Percentiles rank a stretch among this genome's conserved stretches.
Conservation (phyloP, 2,329 filamentous ascomycete genomes). For the Aspergillus pseudoviridinutans region DNA sequence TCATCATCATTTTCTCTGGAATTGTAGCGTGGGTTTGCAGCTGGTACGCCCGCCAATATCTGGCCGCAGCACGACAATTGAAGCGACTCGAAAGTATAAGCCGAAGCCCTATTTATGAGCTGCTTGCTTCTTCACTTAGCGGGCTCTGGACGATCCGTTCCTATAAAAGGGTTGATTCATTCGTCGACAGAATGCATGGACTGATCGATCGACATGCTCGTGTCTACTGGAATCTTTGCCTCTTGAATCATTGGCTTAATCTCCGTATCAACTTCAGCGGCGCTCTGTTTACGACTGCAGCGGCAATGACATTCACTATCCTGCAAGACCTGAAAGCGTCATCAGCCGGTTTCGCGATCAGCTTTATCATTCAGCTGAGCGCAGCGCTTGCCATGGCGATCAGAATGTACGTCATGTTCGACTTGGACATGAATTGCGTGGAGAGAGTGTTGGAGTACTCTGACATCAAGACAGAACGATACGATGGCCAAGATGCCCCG, state of each 20-base stretch:
- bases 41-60: slow-evolving; percentile 53
- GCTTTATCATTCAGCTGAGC: slow-evolving; percentile 45
- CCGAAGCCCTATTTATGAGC: slow-evolving; percentile 74
- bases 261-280: slow-evolving; percentile 68
- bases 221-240: slow-evolving; percentile 55
- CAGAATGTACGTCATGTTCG: slow-evolving; percentile 45
- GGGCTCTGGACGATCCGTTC: slow-evolving; percentile 71
- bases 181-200: slow-evolving; percentile 62
- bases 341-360: slow-evolving; percentile 70
- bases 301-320: slow-evolving; percentile 61
- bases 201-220: slow-evolving; percentile 8
- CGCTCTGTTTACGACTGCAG: slow-evolving; percentile 61
- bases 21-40: slow-evolving; percentile 56
- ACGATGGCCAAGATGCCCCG: slow-evolving; percentile 60
- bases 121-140: slow-evolving; percentile 66
- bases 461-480: slow-evolving; percentile 62
- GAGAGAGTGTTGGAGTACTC: slow-evolving; percentile 74
- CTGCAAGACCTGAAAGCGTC: slow-evolving; percentile 62
- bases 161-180: slow-evolving; percentile 63
- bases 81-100: slow-evolving; percentile 71
- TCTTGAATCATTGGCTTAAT: slow-evolving; percentile 73
- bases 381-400: not conserved
- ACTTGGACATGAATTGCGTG: slow-evolving; percentile 72
- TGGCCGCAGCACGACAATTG: slow-evolving; percentile 65
- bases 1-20: slow-evolving; percentile 60